A percentile compares a stretch with the other conserved stretches of the same genome.
These are phyloP conservation scores for Alternaria metachromatica DNA, from an alignment of 2,329 filamentous ascomycete species.

Conservation along the genomic window DNA sequence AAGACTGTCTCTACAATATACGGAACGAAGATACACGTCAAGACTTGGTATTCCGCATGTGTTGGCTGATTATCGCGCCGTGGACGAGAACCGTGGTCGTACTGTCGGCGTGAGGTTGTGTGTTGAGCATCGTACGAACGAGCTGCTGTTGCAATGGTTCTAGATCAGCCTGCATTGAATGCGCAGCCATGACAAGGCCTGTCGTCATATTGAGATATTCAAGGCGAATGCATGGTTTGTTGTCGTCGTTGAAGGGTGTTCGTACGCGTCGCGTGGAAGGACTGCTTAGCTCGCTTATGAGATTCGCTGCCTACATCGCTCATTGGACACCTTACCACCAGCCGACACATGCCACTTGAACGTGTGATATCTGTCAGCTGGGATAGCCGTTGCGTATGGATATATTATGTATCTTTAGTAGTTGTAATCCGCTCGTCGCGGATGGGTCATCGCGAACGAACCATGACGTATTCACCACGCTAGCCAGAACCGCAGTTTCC, in stretches of 20 bases:
- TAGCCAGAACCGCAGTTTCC: neutral
- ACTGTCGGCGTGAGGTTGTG: neutral
- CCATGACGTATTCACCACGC: neutral
- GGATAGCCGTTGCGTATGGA: neutral
- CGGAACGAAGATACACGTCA: too few species aligned
- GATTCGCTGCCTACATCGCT: neutral
- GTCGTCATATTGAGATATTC: neutral
- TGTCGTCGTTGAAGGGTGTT: neutral
- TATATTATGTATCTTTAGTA: neutral
- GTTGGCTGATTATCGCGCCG: neutral
- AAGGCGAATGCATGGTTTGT: neutral
- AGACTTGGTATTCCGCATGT: too few species aligned
- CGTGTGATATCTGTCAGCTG: neutral
- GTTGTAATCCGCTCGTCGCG: neutral
- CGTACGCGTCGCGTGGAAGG: neutral
- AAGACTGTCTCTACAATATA: too few species aligned
- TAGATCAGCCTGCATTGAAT: neutral
- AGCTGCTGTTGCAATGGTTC: neutral
- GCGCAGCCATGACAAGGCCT: neutral
- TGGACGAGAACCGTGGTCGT: neutral
- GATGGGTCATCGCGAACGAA: neutral
- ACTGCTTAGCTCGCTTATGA: neutral
- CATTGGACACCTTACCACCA: neutral
- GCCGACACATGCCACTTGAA: neutral
- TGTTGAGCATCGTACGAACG: neutral